Evolutionary conservation across 129 eudicot genomes (phyloP), one percentile per base, ranked within the genome.

Genomic region (Tagetes patula): DNA sequence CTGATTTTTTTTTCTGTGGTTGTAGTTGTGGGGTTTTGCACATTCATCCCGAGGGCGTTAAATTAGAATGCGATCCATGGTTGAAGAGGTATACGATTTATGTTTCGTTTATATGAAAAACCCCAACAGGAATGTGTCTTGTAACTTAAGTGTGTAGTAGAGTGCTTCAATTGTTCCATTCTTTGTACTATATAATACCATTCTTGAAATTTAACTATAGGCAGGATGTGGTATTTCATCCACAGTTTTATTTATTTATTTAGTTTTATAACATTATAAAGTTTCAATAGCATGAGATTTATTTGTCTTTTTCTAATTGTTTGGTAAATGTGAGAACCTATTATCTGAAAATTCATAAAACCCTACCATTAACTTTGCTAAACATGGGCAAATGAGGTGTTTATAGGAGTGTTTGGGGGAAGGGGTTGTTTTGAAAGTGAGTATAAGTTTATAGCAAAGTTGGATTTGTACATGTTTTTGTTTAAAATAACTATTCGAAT

Each of bases 21-120:
- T 85, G 92, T 92, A 93, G 98, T 82, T 93, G 56, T 93, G 98
- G 98, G 96, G 98, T 31, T 93, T 89, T 38, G 80, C 92, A 40
- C 92, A 93, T 84, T 69, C 90, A 49, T 93, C 98, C 70, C 91
- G 80, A 3, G 87, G 87, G 84, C 83, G 82, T 63, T 80, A 41
- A 74, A 41, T 14, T 74, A 45, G 75, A 11, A 70, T 27, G 41
- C 70, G 31, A 42, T 47, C 32, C 30, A 40, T 73, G 73, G 40
- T 76, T 46, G 10, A 32, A 56, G 58, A 42, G 53, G 8, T 67
- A 54, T 53, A n/a, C 52, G 34, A 8, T 69, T 62, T 37, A 31
- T 34, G 41, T n/a, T 59, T 32, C 60, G 10, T 50, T 58, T 38
- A 47, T 47, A 8, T 47, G 52, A 47, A 53, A 43, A 32, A 52